These are phyloP conservation scores for Ustilago esculenta DNA, from an alignment of 1,284 basidiomycete genomes.

Conservation along the genomic window DNA sequence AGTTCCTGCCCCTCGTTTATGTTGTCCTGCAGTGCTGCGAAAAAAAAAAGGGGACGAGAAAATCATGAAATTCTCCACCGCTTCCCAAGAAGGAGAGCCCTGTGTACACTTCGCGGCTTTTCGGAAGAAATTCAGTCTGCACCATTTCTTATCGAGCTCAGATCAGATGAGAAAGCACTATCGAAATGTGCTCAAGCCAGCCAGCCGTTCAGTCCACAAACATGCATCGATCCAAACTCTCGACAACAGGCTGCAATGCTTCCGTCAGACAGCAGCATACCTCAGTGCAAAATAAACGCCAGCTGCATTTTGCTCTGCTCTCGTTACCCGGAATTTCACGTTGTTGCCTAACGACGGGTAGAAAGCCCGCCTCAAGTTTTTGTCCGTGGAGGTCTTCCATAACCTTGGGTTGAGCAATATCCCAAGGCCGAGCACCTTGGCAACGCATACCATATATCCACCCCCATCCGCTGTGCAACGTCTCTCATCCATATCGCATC, in stretches of 20 bases:
- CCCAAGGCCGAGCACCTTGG: background rate
- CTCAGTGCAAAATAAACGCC: conserved; percentile 1
- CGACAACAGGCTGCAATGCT: conserved; percentile 11
- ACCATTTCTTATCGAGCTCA: conserved; percentile 18
- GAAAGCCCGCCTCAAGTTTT: background rate
- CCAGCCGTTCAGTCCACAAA: conserved; percentile 1
- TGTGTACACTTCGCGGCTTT: background rate
- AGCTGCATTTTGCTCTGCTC: too few species aligned
- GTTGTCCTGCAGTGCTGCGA: too few species aligned
- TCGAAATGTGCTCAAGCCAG: conserved; percentile 15
- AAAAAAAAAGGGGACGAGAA: background rate
- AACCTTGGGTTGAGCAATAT: background rate
- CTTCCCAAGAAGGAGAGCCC: conserved; percentile 3
- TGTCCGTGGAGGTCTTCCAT: conserved; percentile 10
- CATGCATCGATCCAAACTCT: conserved; percentile 7
- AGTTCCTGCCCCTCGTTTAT: too few species aligned
- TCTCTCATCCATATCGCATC: too few species aligned
- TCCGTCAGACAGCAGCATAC: conserved; percentile 20
- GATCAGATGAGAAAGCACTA: conserved; percentile 9
- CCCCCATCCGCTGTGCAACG: background rate
- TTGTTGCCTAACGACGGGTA: background rate
- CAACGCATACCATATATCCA: conserved; percentile 1
- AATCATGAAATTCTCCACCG: background rate
- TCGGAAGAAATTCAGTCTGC: conserved; percentile 13
- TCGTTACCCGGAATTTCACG: conserved; percentile 4